Evolutionary conservation across 331 rosid genomes (phyloP), one percentile per base, ranked within the genome.

Genomic region (Malus hybrid): DNA sequence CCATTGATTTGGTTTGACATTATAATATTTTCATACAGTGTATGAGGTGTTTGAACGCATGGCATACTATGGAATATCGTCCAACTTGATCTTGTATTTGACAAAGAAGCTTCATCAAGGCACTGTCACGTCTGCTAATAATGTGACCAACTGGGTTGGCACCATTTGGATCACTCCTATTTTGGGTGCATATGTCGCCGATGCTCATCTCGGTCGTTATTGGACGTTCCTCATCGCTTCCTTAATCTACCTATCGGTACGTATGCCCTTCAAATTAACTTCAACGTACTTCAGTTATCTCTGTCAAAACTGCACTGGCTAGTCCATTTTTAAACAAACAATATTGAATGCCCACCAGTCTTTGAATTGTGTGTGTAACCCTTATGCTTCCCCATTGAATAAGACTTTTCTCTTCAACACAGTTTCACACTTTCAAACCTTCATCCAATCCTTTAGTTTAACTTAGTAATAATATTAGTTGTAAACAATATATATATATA

Each of bases 1-100:
- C 19, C 32, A 2, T 11, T 18, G 5, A 1, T 34, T 20, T 56
- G 42, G 8, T 4, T 44, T 18, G 2, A 50, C 56, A 1, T 16
- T 50, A 50, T 16, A 50, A 52, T 50, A 6, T 4, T 27, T 28
- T 27, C 16, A 10, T 76, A 64, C 75, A 87, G 90, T 82, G 18
- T 84, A 86, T 69, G 90, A 86, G 76, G 84, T 86, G 72, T 84
- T 86, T 28, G 90, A 86, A 75, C 79, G 90, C 22, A 84, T 84
- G 81, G 90, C 90, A 0, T 84, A 81, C 36, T 81, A 84, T 28
- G 88, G 90, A 0, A 79, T 86, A 74, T 82, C 85, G 22, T 61
- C 90, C 7, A 86, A 86, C 61, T 69, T 86, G 72, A 3, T 86
- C 4, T 0, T 84, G 18, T 86, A 84, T 65, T 75, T 86, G 48